These are phyloP conservation scores for Starmera dryadoides DNA, from an alignment of 805 yeast genomes.

Conservation along the genomic window DNA sequence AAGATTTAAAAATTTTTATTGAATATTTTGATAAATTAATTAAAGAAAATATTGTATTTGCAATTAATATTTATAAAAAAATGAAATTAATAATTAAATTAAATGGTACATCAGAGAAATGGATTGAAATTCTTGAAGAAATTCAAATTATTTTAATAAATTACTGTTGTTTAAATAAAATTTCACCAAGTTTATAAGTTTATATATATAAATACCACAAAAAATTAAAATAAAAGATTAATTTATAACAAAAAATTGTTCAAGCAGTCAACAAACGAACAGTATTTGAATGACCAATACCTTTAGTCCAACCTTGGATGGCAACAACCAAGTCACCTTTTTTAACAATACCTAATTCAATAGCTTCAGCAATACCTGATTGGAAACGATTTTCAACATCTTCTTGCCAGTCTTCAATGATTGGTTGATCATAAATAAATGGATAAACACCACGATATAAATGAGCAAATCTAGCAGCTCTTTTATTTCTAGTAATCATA, in stretches of 20 bases:
- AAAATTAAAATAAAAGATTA: neutral
- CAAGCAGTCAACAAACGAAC: slow-evolving; percentile 83
- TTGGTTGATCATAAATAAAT: slow-evolving; percentile 64
- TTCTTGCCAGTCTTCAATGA: slow-evolving; percentile 78
- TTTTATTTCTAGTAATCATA: slow-evolving; percentile 94
- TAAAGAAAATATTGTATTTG: slow-evolving; percentile 17
- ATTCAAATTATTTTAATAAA: neutral
- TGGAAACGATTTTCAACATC: slow-evolving; percentile 94
- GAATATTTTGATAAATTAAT: slow-evolving; percentile 24
- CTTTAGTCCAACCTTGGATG: slow-evolving; percentile 98
- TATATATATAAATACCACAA: neutral
- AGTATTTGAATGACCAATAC: slow-evolving; percentile 98
- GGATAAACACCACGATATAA: slow-evolving; percentile 99
- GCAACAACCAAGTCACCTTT: slow-evolving; percentile 89
- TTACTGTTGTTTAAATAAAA: neutral
- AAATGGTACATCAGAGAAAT: no score
- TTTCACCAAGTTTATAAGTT: neutral
- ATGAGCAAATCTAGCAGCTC: slow-evolving; percentile 93
- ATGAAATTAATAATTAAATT: neutral
- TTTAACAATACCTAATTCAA: slow-evolving; percentile 74
- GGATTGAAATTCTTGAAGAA: slow-evolving; percentile 5
- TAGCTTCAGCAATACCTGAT: slow-evolving; percentile 88
- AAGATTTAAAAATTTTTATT: slow-evolving; percentile 30
- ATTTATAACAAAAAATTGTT: no score
- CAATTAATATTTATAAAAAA: slow-evolving; percentile 9